Percentiles rank a stretch among this genome's conserved stretches.
Evolutionary conservation across 2,329 filamentous ascomycete species (phyloP).

Genomic region (Ophiosphaerella korrae): DNA sequence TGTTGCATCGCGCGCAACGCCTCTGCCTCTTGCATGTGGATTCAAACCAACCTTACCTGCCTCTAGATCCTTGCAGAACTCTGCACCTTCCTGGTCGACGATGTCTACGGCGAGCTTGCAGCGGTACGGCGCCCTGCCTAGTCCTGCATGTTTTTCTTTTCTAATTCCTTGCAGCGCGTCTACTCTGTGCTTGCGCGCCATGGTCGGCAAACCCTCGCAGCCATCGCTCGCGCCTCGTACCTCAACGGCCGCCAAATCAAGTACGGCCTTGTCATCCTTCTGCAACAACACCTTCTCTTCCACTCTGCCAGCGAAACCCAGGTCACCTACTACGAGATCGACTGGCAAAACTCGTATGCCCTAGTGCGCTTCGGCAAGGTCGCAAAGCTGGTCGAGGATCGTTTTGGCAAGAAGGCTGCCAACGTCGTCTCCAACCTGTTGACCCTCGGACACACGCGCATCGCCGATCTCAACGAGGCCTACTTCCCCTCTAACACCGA

Average conservation of each 20-base stretch:
- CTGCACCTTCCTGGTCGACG: constrained; percentile 85
- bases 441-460: constrained; percentile 75
- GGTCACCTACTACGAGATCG: constrained; percentile 80
- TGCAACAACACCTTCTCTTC: constrained; percentile 86
- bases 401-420: constrained; percentile 75
- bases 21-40: constrained; percentile 21
- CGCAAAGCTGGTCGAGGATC: constrained; percentile 72
- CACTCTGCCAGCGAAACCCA: constrained; percentile 69
- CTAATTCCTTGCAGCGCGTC: constrained; percentile 68
- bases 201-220: constrained; percentile 74
- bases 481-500: constrained; percentile 53
- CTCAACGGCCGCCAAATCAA: constrained; percentile 77
- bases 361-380: constrained; percentile 83
- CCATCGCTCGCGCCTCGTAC: constrained; percentile 73
- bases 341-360: constrained; percentile 78
- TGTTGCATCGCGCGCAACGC: constrained; percentile 10
- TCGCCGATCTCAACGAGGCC: constrained; percentile 71
- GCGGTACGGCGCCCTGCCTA: constrained; percentile 63
- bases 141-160: not conserved
- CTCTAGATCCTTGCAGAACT: constrained; percentile 82
- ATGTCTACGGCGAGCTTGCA: constrained; percentile 88
- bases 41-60: constrained; percentile 42
- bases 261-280: constrained; percentile 79
- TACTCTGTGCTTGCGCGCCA: constrained; percentile 77
- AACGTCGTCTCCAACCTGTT: constrained; percentile 77